Conservation (phyloP, 2,329 filamentous ascomycete genomes). For the Pyrenochaeta sp. region DNA sequence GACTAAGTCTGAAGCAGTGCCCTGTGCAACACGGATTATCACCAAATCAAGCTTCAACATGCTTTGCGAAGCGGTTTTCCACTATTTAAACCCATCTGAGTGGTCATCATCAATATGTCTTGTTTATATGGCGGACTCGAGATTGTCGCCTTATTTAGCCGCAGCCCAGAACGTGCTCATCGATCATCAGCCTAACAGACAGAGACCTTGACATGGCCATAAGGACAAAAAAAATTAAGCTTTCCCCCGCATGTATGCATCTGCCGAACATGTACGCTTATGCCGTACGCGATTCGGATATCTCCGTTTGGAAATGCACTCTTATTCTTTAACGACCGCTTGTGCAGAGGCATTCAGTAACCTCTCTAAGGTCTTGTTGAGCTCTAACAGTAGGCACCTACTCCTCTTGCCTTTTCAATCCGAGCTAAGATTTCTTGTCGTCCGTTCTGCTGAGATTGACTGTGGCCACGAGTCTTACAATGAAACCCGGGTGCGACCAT, state of each 20-base stretch:
- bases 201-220: slow-evolving; percentile 18
- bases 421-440: background rate
- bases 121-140: slow-evolving; percentile 18
- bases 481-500: slow-evolving; percentile 29
- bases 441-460: background rate
- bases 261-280: slow-evolving; percentile 34
- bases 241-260: slow-evolving; percentile 43
- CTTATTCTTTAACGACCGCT: background rate
- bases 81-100: slow-evolving; percentile 5
- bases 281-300: slow-evolving; percentile 17
- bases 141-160: slow-evolving; percentile 39
- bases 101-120: slow-evolving; percentile 13
- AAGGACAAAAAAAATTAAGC: slow-evolving; percentile 30
- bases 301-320: slow-evolving; percentile 7
- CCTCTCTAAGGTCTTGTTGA: background rate
- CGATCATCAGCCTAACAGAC: slow-evolving; percentile 18
- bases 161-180: slow-evolving; percentile 32
- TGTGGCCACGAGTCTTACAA: slow-evolving; percentile 20
- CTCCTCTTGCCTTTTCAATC: background rate
- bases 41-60: slow-evolving; percentile 1
- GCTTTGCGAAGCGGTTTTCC: slow-evolving; percentile 9
- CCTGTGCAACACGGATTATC: background rate
- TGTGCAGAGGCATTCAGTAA: background rate
- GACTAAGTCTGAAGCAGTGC: background rate
- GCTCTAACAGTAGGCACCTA: background rate